Evolutionary conservation across 768 basidiomycete genomes (phyloP).

Genomic region (Macrocybe gigantea): DNA sequence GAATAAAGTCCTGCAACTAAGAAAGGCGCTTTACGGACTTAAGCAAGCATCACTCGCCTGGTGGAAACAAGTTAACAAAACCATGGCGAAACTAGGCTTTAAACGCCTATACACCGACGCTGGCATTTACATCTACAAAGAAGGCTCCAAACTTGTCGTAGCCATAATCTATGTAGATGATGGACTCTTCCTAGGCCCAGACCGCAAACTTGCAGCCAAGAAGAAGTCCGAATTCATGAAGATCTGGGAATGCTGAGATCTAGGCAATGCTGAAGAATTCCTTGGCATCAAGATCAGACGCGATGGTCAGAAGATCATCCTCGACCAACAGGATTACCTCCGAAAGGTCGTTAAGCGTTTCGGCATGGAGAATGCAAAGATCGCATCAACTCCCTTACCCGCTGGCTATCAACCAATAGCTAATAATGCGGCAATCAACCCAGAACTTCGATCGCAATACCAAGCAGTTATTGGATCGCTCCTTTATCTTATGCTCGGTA

Average conservation of each 20-base stretch:
- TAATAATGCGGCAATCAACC: neutral
- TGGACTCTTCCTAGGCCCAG: constrained; percentile 4
- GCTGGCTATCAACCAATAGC: neutral
- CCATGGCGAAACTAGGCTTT: constrained; percentile 5
- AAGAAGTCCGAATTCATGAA: constrained; percentile 11
- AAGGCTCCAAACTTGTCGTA: constrained; percentile 3
- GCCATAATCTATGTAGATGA: constrained; percentile 10
- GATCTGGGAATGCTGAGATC: constrained; percentile 17
- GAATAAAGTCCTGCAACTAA: constrained; percentile 1
- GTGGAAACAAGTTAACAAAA: neutral
- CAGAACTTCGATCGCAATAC: constrained; percentile 1
- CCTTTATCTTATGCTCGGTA: constrained; percentile 17
- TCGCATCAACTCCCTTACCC: neutral
- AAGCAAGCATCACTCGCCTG: constrained; percentile 6
- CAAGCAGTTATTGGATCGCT: constrained; percentile 12
- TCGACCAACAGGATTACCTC: constrained; percentile 13
- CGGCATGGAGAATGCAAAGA: constrained; percentile 5
- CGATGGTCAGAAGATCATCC: neutral
- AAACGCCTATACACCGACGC: constrained; percentile 1
- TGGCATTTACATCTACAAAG: constrained; percentile 7
- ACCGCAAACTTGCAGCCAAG: constrained; percentile 1
- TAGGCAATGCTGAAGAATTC: constrained; percentile 13
- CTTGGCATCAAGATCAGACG: constrained; percentile 10
- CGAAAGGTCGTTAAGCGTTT: constrained; percentile 2
- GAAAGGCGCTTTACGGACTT: constrained; percentile 6